Evolutionary conservation across 208 protist species (phyloP), one percentile per base, ranked within the genome.

Genomic region (Porcisia hertigi): DNA sequence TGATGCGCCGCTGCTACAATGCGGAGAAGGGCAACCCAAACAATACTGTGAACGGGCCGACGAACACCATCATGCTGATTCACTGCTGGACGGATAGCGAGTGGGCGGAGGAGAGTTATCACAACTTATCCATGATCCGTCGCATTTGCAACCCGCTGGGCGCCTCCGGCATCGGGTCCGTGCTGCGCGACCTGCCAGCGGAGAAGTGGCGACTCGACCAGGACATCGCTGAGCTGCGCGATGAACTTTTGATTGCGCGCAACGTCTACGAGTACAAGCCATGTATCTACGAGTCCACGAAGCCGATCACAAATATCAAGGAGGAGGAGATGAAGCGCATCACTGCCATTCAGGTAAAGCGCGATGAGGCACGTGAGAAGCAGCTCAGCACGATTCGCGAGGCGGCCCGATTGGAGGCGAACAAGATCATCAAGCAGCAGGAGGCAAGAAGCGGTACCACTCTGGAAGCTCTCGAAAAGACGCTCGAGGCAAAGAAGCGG

Each of bases 121-220:
- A 98, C 84, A 83, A 75, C 60, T 79, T 98, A n/a, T 89, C 90
- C 55, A 92, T 96, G 85, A 89, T 88, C 14, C 84, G 88, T 39
- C 91, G 95, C 67, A 86, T 98, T 47, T 86, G 86, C 75, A 97
- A 92, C 76, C 83, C 92, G 57, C 88, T 97, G 45, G 93, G 92
- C 69, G 88, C 88, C 30, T 90, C 86, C 14, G 87, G 89, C 58
- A 91, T 98, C 59, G 92, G 92, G 77, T 96, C 92, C 49, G 83
- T 89, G 63, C 88, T 94, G 73, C 89, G 95, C 55, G 95, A 98
- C 80, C 88, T 97, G 70, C 73, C 85, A 23, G 89, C 96, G 66
- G 92, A 98, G 70, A 96, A 96, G 83, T 98, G 95, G 93, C 88
- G 95, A 65, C 84, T 97, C 14, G 92, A 97, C 77, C 92, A 97